These are phyloP conservation scores for Ustilago esculenta DNA, from an alignment of 1,284 basidiomycete genomes.

Conservation along the genomic window DNA sequence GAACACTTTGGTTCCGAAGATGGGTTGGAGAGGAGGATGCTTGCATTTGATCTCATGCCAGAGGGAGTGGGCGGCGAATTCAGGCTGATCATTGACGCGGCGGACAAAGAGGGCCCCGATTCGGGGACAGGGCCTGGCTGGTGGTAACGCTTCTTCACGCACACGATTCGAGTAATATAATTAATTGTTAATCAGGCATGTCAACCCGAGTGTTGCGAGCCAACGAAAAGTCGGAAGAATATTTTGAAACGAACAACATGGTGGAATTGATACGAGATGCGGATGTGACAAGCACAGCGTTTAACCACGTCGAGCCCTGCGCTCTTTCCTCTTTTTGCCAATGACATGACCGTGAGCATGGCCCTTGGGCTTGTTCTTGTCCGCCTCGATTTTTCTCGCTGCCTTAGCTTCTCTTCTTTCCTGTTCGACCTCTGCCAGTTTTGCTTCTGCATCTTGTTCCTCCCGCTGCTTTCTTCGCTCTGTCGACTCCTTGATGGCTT, in stretches of 20 bases:
- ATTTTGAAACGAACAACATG: too few relatives aligned
- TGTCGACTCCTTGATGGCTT: constrained; percentile 43
- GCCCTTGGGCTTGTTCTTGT: constrained; percentile 32
- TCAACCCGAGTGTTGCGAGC: too few relatives aligned
- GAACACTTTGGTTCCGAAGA: constrained; percentile 38
- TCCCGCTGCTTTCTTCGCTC: constrained; percentile 30
- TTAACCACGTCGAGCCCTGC: constrained; percentile 38
- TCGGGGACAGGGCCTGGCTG: constrained; percentile 43
- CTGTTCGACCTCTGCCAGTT: constrained; percentile 12
- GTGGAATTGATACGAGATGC: background rate
- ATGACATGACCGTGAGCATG: constrained; percentile 56
- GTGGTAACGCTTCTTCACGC: constrained; percentile 20
- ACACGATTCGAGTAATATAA: too few relatives aligned
- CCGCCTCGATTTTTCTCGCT: constrained; percentile 38
- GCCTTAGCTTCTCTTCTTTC: constrained; percentile 18
- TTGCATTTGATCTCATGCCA: constrained; percentile 32
- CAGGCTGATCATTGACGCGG: constrained; percentile 43
- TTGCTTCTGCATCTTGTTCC: constrained; percentile 10
- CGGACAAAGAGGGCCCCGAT: constrained; percentile 44
- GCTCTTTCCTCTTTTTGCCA: constrained; percentile 60
- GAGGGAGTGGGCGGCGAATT: constrained; percentile 39
- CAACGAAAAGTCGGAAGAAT: too few relatives aligned
- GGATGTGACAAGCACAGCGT: background rate
- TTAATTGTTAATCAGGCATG: too few relatives aligned
- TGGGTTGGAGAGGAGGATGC: constrained; percentile 30